Percentiles rank a stretch among this genome's conserved stretches.
These are phyloP conservation scores for Musa beccarii DNA, from an alignment of 176 grass and related monocot species.

Conservation along the genomic window DNA sequence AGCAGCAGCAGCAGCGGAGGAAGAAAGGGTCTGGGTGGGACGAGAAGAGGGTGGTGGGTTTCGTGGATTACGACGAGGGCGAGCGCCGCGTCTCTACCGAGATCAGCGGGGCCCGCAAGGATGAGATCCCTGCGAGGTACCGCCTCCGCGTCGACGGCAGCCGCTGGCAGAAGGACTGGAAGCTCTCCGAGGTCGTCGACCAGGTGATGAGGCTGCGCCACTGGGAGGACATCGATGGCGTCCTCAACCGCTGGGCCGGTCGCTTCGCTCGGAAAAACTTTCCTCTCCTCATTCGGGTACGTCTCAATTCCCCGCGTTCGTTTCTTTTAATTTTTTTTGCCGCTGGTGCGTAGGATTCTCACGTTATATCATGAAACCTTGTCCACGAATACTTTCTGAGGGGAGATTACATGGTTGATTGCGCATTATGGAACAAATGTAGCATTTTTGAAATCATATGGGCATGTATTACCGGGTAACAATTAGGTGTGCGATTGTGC, in stretches of 20 bases:
- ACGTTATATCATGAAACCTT: neutral
- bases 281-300: conserved; percentile 67
- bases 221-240: conserved; percentile 54
- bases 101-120: conserved; percentile 47
- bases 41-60: conserved; percentile 45
- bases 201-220: conserved; percentile 42
- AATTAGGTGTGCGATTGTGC: no score
- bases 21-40: conserved; percentile 35
- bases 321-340: neutral
- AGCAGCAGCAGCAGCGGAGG: neutral
- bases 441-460: neutral
- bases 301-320: neutral
- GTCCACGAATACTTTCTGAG: neutral
- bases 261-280: conserved; percentile 67
- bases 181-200: conserved; percentile 59
- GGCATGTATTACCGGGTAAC: no score
- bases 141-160: conserved; percentile 48
- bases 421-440: no score
- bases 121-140: conserved; percentile 47
- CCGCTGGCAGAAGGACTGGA: conserved; percentile 67
- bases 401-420: neutral
- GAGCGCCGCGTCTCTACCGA: conserved; percentile 35
- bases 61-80: conserved; percentile 75
- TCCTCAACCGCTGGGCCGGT: conserved; percentile 79
- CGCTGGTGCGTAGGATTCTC: neutral